A percentile compares a stretch with the other conserved stretches of the same genome.
These are phyloP conservation scores for Chlorella sp. DNA, from an alignment of 139 green algal species.

Conservation along the genomic window DNA sequence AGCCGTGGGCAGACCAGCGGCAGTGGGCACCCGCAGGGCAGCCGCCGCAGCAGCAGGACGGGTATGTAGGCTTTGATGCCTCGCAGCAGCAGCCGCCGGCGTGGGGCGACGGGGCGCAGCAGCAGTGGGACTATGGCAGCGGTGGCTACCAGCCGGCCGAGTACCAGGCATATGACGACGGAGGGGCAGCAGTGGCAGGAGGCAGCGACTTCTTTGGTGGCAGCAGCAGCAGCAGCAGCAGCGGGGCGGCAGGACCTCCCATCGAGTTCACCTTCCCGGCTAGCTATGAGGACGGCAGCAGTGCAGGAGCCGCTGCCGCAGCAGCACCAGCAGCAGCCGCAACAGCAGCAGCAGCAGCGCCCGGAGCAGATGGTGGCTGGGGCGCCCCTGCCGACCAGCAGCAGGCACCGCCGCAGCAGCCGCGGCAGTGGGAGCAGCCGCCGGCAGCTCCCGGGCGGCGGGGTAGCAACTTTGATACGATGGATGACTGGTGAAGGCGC, in stretches of 20 bases:
- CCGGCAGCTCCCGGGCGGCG: neutral
- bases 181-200: neutral
- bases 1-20: neutral
- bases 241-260: neutral
- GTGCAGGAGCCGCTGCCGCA: neutral
- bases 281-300: neutral
- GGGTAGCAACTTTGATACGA: constrained; percentile 2
- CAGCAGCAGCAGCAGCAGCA: neutral
- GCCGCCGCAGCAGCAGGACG: neutral
- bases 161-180: neutral
- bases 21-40: neutral
- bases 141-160: constrained; percentile 7
- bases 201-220: neutral
- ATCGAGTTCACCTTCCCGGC: constrained; percentile 13
- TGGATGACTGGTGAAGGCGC: constrained; percentile 14
- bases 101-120: neutral
- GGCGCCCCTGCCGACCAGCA: neutral
- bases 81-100: neutral
- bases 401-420: neutral
- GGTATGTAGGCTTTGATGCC: neutral
- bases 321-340: neutral
- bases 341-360: neutral
- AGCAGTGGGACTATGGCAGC: constrained; percentile 8
- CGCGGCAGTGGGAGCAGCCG: neutral
- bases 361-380: neutral